Evolutionary conservation across 2,329 filamentous ascomycete genomes (phyloP).

Genomic region (Drechslerella dactyloides): DNA sequence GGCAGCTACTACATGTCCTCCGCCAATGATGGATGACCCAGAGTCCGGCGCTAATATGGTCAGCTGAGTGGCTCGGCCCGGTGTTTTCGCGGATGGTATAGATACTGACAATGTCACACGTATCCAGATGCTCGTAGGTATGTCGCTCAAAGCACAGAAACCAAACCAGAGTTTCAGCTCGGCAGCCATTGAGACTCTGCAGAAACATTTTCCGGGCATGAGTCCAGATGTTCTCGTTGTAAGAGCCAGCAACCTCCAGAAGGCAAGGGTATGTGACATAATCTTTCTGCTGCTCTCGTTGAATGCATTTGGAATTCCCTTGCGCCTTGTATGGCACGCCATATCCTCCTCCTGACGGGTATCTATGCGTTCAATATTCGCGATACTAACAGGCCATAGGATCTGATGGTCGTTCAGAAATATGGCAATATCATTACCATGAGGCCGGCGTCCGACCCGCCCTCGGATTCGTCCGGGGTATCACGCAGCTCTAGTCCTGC

Average conservation of each 20-base stretch:
- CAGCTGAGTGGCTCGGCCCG: neutral
- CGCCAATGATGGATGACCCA: slow-evolving; percentile 26
- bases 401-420: slow-evolving; percentile 16
- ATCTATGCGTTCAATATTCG: neutral
- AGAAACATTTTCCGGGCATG: slow-evolving; percentile 23
- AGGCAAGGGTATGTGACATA: slow-evolving; percentile 18
- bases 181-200: slow-evolving; percentile 25
- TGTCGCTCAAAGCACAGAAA: slow-evolving; percentile 17
- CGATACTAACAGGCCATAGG: slow-evolving; percentile 2
- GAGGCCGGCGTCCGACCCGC: slow-evolving; percentile 1
- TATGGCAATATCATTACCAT: slow-evolving; percentile 31
- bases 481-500: neutral
- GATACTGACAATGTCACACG: neutral
- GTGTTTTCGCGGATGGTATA: neutral
- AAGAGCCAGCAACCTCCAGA: slow-evolving; percentile 8
- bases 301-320: too few relatives aligned
- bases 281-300: too few relatives aligned
- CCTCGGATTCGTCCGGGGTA: neutral
- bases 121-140: slow-evolving; percentile 24
- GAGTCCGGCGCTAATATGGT: slow-evolving; percentile 26
- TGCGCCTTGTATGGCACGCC: too few relatives aligned
- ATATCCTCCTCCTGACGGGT: neutral
- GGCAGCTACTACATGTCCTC: neutral
- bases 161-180: slow-evolving; percentile 23
- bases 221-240: slow-evolving; percentile 12